Percentiles rank a stretch among this genome's conserved stretches.
Conservation (phyloP, 495 filamentous ascomycete genomes). For the Podospora anserina region DNA sequence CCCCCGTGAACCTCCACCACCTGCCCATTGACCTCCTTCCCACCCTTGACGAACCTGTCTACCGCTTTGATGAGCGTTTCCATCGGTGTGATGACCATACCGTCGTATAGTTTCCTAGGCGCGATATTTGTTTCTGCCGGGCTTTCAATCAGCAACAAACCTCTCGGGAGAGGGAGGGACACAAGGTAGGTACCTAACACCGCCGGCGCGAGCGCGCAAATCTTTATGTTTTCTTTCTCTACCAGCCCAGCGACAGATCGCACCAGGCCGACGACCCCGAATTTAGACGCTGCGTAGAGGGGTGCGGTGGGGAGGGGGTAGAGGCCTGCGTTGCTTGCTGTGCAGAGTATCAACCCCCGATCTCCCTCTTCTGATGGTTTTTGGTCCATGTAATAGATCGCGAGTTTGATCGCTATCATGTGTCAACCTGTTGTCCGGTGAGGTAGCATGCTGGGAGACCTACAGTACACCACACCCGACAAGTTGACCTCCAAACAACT, state of each 20-base stretch:
- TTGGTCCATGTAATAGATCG: slow-evolving; percentile 51
- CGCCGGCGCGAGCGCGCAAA: slow-evolving; percentile 54
- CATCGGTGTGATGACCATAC: slow-evolving; percentile 55
- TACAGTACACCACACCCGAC: slow-evolving; percentile 48
- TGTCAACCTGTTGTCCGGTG: too few relatives aligned
- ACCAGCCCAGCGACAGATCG: slow-evolving; percentile 44
- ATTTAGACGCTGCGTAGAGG: slow-evolving; percentile 52
- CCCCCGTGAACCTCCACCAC: slow-evolving; percentile 55
- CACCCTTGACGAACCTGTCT: slow-evolving; percentile 41
- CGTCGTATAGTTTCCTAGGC: slow-evolving; percentile 44
- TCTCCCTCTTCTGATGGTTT: slow-evolving; percentile 30
- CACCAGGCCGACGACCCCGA: slow-evolving; percentile 51
- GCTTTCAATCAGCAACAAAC: slow-evolving; percentile 1
- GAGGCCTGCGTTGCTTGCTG: slow-evolving; percentile 54
- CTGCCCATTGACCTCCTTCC: slow-evolving; percentile 39
- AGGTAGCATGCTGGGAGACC: slow-evolving; percentile 20
- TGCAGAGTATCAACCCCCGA: slow-evolving; percentile 53
- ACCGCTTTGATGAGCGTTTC: slow-evolving; percentile 47
- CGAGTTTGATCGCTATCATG: slow-evolving; percentile 47
- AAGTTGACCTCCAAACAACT: slow-evolving; percentile 49
- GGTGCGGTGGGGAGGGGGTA: slow-evolving; percentile 57
- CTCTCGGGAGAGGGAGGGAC: background rate
- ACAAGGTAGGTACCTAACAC: slow-evolving; percentile 35
- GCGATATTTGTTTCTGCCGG: slow-evolving; percentile 48
- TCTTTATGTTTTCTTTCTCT: slow-evolving; percentile 44